A percentile compares a stretch with the other conserved stretches of the same genome.
These are phyloP conservation scores for Hygrocybe punicea DNA, from an alignment of 768 basidiomycete genomes.

Conservation along the genomic window DNA sequence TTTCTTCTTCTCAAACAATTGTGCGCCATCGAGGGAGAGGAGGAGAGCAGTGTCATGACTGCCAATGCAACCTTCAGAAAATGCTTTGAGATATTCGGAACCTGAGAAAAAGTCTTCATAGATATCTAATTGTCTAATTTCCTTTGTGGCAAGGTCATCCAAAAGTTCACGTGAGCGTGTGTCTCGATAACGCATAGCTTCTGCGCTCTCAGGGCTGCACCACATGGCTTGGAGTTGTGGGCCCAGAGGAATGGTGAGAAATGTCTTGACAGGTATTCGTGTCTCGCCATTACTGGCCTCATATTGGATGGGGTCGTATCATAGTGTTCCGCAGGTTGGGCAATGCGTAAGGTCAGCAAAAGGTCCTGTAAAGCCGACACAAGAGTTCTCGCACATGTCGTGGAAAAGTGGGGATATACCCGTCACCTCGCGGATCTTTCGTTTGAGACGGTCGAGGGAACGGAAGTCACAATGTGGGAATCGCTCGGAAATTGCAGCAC, in stretches of 20 bases:
- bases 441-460: constrained; percentile 31
- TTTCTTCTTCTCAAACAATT: constrained; percentile 36
- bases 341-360: constrained; percentile 30
- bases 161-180: too few species aligned
- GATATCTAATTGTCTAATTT: too few species aligned
- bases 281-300: not conserved
- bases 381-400: constrained; percentile 45
- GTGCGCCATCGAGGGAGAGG: too few species aligned
- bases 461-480: constrained; percentile 27
- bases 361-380: constrained; percentile 41
- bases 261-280: too few species aligned
- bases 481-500: constrained; percentile 17
- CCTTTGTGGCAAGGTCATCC: too few species aligned
- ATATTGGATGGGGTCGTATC: constrained; percentile 20
- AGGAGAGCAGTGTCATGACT: too few species aligned
- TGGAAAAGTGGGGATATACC: constrained; percentile 34
- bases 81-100: too few species aligned
- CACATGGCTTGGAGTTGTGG: constrained; percentile 35
- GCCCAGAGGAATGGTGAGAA: too few species aligned
- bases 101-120: too few species aligned
- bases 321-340: constrained; percentile 27
- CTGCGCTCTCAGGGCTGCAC: constrained; percentile 17
- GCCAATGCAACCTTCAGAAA: too few species aligned
- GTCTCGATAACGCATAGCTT: constrained; percentile 27
- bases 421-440: constrained; percentile 25